phyloP scores from a whole-genome alignment of 192 early-diverging fungal species.

The Lobulomyces angularis region DNA sequence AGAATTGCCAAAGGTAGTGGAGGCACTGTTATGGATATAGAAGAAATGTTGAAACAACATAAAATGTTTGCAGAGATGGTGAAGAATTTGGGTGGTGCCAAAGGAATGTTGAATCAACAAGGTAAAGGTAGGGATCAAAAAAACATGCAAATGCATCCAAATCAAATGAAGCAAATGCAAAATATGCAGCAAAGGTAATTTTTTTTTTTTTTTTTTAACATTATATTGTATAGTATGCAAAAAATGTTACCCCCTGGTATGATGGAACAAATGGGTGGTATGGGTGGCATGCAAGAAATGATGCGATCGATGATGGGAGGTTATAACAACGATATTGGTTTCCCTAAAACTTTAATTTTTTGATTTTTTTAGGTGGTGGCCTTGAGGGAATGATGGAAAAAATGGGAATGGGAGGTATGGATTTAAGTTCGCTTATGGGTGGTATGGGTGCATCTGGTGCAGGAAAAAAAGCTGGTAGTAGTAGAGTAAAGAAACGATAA shows the following conservation, averaged over 20 bases:
- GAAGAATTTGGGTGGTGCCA: constrained; percentile 86
- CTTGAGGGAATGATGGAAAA: constrained; percentile 1
- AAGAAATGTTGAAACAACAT: constrained; percentile 67
- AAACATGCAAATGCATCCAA: constrained; percentile 15
- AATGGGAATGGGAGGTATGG: background rate
- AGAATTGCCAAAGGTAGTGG: constrained; percentile 81
- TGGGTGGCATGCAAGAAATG: constrained; percentile 62
- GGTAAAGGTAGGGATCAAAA: constrained; percentile 32
- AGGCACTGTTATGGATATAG: constrained; percentile 65
- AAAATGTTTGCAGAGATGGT: constrained; percentile 72
- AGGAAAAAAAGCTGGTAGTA: too few species aligned
- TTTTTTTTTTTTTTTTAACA: background rate
- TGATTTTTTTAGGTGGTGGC: too few species aligned
- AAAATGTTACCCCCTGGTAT: constrained; percentile 49
- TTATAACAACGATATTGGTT: constrained; percentile 17
- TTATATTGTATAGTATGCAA: constrained; percentile 45
- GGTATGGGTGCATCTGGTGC: too few species aligned
- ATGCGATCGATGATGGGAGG: constrained; percentile 58
- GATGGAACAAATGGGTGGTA: constrained; percentile 67
- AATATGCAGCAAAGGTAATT: constrained; percentile 10
- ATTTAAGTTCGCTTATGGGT: too few species aligned
- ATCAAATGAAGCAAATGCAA: constrained; percentile 50
- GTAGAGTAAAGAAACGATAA: too few species aligned
- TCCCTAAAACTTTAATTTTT: too few species aligned
- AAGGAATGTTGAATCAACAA: constrained; percentile 62